These are phyloP conservation scores for Termitomyces titanicus DNA, from an alignment of 768 basidiomycete genomes.

Conservation along the genomic window DNA sequence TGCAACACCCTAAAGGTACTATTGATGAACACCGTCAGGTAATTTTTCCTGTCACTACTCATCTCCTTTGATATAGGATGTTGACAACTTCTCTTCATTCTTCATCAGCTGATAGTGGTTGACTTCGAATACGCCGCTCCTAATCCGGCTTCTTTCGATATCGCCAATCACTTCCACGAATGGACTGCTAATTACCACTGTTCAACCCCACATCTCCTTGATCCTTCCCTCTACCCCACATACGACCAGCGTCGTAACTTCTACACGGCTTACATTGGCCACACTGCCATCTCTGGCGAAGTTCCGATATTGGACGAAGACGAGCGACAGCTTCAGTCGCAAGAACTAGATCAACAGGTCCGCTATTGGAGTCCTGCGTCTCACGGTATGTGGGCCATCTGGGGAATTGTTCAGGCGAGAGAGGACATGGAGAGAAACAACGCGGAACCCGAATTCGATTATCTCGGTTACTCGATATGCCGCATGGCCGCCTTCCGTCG, in stretches of 20 bases:
- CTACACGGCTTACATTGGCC: constrained; percentile 76
- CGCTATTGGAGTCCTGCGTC: constrained; percentile 86
- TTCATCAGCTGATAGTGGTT: constrained; percentile 79
- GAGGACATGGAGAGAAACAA: constrained; percentile 62
- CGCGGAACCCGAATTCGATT: constrained; percentile 81
- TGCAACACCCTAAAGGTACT: constrained; percentile 54
- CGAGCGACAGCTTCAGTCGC: constrained; percentile 43
- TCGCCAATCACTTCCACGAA: constrained; percentile 96
- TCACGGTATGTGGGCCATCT: constrained; percentile 91
- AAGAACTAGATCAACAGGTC: constrained; percentile 74
- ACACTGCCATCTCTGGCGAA: constrained; percentile 35
- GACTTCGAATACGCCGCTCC: constrained; percentile 97
- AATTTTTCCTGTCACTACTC: constrained; percentile 14
- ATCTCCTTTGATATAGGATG: neutral
- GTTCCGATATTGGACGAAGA: constrained; percentile 24
- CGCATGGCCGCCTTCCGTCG: constrained; percentile 62
- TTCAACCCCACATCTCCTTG: constrained; percentile 62
- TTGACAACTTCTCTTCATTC: constrained; percentile 6
- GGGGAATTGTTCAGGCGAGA: constrained; percentile 90
- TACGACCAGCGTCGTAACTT: constrained; percentile 73
- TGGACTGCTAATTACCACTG: constrained; percentile 93
- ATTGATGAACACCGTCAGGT: constrained; percentile 77
- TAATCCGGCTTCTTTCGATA: constrained; percentile 92
- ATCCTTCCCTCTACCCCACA: constrained; percentile 68
- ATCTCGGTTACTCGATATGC: constrained; percentile 74